Conservation (phyloP, 2,329 filamentous ascomycete genomes). For the Coniella lustricola region DNA sequence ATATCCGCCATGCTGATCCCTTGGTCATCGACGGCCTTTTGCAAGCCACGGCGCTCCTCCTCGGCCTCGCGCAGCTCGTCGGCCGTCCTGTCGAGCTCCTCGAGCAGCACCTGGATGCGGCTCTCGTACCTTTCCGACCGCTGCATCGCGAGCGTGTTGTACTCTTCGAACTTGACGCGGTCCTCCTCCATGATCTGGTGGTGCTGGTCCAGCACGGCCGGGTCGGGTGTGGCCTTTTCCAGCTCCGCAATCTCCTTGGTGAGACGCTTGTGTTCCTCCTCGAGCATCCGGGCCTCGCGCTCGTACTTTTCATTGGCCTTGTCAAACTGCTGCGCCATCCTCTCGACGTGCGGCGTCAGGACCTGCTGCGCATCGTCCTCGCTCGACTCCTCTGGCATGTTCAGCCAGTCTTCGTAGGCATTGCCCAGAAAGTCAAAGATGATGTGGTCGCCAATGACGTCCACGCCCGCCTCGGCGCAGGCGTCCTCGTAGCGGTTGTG, state of each 20-base stretch:
- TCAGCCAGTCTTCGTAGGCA: constrained; percentile 89
- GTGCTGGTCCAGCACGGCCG: constrained; percentile 76
- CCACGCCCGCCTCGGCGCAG: constrained; percentile 78
- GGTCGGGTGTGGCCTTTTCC: constrained; percentile 77
- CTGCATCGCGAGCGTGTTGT: constrained; percentile 76
- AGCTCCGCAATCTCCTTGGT: constrained; percentile 83
- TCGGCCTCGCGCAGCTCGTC: constrained; percentile 73
- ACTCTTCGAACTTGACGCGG: constrained; percentile 89
- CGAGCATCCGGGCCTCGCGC: constrained; percentile 75
- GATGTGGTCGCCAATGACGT: constrained; percentile 83
- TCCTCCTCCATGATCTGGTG: constrained; percentile 94
- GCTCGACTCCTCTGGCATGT: constrained; percentile 80
- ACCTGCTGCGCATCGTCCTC: constrained; percentile 77
- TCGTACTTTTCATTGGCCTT: constrained; percentile 76
- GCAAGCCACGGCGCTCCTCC: constrained; percentile 70
- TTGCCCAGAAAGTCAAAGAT: constrained; percentile 88
- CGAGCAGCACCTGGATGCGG: constrained; percentile 73
- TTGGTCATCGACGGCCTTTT: constrained; percentile 82
- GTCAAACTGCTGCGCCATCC: constrained; percentile 85
- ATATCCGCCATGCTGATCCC: constrained; percentile 98
- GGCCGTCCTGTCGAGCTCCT: constrained; percentile 74
- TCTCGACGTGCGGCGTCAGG: constrained; percentile 74
- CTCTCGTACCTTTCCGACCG: constrained; percentile 85
- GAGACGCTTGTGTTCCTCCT: constrained; percentile 76
- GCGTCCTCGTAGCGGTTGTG: constrained; percentile 80